These are phyloP conservation scores for Alternaria ethzedia DNA, from an alignment of 2,329 filamentous ascomycete genomes.

Conservation along the genomic window DNA sequence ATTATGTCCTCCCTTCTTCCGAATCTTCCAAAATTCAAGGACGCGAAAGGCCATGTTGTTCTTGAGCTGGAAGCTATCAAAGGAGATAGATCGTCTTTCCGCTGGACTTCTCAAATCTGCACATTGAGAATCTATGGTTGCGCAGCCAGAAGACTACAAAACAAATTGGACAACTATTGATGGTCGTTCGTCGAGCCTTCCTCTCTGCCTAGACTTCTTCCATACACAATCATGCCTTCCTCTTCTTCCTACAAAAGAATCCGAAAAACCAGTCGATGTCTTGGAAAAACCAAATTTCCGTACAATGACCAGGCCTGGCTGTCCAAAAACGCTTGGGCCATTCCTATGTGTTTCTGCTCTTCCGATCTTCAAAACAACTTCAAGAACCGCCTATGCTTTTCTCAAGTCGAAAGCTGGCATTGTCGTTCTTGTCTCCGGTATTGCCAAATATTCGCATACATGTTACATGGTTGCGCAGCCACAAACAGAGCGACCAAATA, in stretches of 20 bases:
- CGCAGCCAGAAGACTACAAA: not conserved
- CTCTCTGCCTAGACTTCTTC: not conserved
- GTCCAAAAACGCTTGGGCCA: not conserved
- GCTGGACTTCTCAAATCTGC: not conserved
- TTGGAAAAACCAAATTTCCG: too few relatives aligned
- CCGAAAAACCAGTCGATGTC: too few relatives aligned
- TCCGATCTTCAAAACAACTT: not conserved
- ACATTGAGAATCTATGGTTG: not conserved
- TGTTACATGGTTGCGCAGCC: not conserved
- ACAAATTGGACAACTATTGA: too few relatives aligned
- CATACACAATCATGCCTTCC: not conserved
- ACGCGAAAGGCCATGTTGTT: too few relatives aligned
- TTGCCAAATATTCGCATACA: not conserved
- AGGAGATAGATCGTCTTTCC: too few relatives aligned
- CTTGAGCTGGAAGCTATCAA: too few relatives aligned
- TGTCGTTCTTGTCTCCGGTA: not conserved
- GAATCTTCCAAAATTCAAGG: too few relatives aligned
- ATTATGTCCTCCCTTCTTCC: too few relatives aligned
- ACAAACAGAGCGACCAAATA: fast-evolving
- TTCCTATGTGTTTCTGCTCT: not conserved
- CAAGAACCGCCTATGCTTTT: not conserved
- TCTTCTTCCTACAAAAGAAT: not conserved
- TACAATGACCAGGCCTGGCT: not conserved
- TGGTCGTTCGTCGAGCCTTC: not conserved
- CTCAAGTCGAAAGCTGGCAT: not conserved